These are phyloP conservation scores for Rutidosis leptorrhynchoides DNA, from an alignment of 129 eudicot species.

Conservation along the genomic window DNA sequence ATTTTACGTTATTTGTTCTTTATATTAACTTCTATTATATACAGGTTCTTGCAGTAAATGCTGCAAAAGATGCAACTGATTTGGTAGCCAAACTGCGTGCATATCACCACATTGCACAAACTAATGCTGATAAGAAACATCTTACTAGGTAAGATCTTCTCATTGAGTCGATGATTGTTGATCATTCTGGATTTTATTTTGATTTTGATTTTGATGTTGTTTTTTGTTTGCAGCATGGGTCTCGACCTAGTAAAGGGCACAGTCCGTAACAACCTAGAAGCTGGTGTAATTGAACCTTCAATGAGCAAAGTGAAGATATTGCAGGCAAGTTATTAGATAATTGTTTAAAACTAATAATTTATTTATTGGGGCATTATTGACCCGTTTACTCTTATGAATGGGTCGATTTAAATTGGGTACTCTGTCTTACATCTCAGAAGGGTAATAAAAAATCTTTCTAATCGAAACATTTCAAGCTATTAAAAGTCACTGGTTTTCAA, in stretches of 20 bases:
- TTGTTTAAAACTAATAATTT: background rate
- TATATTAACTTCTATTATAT: background rate
- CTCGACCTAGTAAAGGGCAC: constrained; percentile 79
- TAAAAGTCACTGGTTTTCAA: background rate
- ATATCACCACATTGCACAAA: constrained; percentile 90
- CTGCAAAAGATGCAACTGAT: constrained; percentile 94
- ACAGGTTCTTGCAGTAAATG: constrained; percentile 96
- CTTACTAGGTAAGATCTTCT: constrained; percentile 64
- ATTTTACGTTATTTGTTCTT: background rate
- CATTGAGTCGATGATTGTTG: background rate
- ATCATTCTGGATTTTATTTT: background rate
- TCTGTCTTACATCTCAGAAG: background rate
- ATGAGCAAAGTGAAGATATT: constrained; percentile 98
- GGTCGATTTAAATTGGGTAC: background rate
- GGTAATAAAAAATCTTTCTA: background rate
- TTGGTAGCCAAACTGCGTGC: constrained; percentile 89
- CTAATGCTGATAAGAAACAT: constrained; percentile 95
- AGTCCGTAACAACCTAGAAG: constrained; percentile 88
- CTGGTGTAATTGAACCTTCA: constrained; percentile 96
- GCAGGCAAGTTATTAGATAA: constrained; percentile 44
- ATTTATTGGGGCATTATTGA: background rate
- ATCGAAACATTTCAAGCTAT: no score
- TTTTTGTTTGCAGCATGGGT: constrained; percentile 64
- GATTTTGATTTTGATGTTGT: background rate
- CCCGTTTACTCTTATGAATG: background rate